Evolutionary conservation across 495 filamentous ascomycete genomes (phyloP), one percentile per base, ranked within the genome.

Genomic region (Beverwykella pulmonaria): DNA sequence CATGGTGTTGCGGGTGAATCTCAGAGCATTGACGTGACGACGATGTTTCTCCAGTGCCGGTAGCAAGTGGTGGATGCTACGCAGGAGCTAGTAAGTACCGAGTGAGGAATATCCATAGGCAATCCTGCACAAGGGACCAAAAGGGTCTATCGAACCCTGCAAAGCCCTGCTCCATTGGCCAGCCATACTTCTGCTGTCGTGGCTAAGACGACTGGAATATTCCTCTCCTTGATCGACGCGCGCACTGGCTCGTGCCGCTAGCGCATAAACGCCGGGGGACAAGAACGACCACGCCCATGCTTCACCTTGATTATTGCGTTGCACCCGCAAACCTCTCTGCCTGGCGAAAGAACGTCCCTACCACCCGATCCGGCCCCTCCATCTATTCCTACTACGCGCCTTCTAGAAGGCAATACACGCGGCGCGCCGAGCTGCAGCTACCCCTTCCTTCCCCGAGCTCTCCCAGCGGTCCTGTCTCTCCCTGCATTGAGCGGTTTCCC

Each of bases 1-100:
- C 63, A 83, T 86, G 78, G 39, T 60, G 26, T 55, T 25, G 30
- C 52, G 26, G 47, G 15, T 36, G 15, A 44, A 47, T 1, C 7
- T n/a, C 46, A 27, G 6, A 23, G 59, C 17, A 44, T 44, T 44
- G 39, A 44, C 17, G 20, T 44, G 46, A 25, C 39, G 22, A 47
- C 48, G 48, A 44, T 53, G 53, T 25, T 53, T 54, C 47, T 65
- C 53, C 53, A 20, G 10, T 2, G 1, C 2, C 32, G 7, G 29
- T 22, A 15, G 22, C 25, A 47, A 62, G 29, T 62, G 58, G 58
- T 53, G 29, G 30, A 22, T 57, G 58, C n/a, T n/a, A n/a, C n/a
- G n/a, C n/a, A n/a, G n/a, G n/a, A n/a, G n/a, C n/a, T n/a, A n/a
- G n/a, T n/a, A n/a, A n/a, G n/a, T n/a, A n/a, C n/a, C n/a, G n/a